Conservation (phyloP, 2,329 filamentous ascomycete species). For the Bipolaris oryzae region DNA sequence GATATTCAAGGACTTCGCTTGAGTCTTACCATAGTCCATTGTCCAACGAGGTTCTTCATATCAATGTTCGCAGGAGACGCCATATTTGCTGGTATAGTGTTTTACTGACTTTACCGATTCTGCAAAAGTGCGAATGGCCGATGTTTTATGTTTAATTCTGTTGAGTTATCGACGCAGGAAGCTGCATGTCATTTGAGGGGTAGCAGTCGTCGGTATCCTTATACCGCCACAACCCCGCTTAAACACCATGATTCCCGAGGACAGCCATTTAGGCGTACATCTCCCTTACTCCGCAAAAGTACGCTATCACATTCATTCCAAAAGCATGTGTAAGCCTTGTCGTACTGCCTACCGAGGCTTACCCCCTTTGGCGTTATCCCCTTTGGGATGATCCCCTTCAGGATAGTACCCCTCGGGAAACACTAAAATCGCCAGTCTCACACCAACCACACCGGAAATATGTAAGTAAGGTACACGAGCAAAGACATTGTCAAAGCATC, state of each 20-base stretch:
- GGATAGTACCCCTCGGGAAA: conserved; percentile 25
- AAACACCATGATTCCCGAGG: conserved; percentile 15
- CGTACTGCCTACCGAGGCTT: conserved; percentile 25
- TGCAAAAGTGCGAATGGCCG: background rate
- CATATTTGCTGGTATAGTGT: conserved; percentile 32
- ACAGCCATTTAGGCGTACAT: conserved; percentile 17
- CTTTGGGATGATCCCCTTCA: no score
- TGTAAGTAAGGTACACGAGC: background rate
- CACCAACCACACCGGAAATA: background rate
- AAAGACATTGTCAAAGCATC: background rate
- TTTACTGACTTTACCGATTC: background rate
- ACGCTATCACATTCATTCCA: conserved; percentile 19
- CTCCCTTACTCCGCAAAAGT: conserved; percentile 22
- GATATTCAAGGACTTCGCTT: background rate
- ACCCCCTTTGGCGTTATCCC: conserved; percentile 15
- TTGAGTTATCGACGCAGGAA: conserved; percentile 3
- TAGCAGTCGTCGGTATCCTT: conserved; percentile 9
- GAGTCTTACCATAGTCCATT: conserved; percentile 46
- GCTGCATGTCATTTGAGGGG: background rate
- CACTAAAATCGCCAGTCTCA: conserved; percentile 10
- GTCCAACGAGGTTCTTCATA: conserved; percentile 47
- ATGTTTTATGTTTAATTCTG: conserved; percentile 5
- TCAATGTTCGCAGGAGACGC: conserved; percentile 44
- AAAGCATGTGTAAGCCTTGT: conserved; percentile 8
- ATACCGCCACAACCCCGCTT: conserved; percentile 16